These are phyloP conservation scores for Blastobotrys malaysiensis DNA, from an alignment of 1,139 yeast genomes.

Conservation along the genomic window DNA sequence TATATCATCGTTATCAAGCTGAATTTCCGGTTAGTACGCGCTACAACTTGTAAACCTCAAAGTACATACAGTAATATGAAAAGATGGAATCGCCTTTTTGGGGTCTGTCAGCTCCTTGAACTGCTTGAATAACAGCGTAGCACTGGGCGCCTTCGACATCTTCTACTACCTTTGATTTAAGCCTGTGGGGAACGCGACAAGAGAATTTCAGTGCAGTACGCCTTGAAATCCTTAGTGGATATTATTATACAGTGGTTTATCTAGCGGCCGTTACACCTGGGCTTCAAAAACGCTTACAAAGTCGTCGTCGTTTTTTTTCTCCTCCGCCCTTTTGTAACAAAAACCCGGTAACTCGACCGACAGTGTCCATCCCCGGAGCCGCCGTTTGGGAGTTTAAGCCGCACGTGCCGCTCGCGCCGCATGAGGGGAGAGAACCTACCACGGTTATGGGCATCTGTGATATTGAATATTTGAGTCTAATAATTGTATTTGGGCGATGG, in stretches of 20 bases:
- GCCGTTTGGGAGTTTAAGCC: background rate
- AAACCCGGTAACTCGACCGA: background rate
- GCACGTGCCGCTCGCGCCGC: background rate
- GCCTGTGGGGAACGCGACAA: background rate
- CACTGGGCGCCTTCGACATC: constrained; percentile 6
- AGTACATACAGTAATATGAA: constrained; percentile 56
- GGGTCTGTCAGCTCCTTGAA: constrained; percentile 92
- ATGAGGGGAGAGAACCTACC: too few relatives aligned
- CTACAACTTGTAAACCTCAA: background rate
- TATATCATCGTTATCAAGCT: constrained; percentile 82
- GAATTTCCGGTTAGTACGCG: constrained; percentile 4
- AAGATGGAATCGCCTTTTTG: constrained; percentile 83
- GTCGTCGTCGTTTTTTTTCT: background rate
- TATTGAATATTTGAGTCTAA: too few relatives aligned
- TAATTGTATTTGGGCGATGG: background rate
- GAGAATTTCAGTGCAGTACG: background rate
- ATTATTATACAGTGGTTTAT: background rate
- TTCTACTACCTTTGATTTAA: background rate
- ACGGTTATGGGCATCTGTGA: too few relatives aligned
- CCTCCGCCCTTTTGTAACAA: background rate
- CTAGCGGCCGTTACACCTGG: background rate
- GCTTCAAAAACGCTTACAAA: background rate
- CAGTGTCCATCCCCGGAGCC: background rate
- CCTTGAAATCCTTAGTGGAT: background rate
- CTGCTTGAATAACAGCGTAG: constrained; percentile 87